phyloP scores from a whole-genome alignment of 1,284 basidiomycete genomes.

The Microbotryum violaceum region DNA sequence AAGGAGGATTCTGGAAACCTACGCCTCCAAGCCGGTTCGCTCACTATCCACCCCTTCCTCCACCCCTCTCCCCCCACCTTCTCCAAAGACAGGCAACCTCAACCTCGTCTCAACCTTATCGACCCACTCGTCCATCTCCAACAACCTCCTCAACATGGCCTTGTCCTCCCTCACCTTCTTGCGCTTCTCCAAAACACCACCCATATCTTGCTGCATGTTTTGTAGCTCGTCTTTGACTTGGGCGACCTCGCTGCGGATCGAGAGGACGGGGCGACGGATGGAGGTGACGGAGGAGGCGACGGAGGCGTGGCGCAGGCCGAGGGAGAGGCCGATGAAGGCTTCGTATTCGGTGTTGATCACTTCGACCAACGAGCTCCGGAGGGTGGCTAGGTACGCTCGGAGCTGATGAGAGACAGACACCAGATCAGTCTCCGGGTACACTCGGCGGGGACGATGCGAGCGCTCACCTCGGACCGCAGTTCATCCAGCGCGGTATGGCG shows the following conservation, averaged over 20 bases:
- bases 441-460: neutral
- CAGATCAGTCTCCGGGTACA: neutral
- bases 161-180: constrained; percentile 72
- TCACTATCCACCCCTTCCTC: neutral
- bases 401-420: constrained; percentile 48
- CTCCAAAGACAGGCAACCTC: constrained; percentile 3
- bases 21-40: constrained; percentile 10
- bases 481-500: constrained; percentile 28
- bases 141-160: constrained; percentile 44
- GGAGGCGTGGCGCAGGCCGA: constrained; percentile 28
- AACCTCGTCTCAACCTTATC: constrained; percentile 35
- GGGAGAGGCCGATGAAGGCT: constrained; percentile 77
- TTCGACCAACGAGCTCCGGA: constrained; percentile 86
- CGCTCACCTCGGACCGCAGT: constrained; percentile 23
- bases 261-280: constrained; percentile 28
- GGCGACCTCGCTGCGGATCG: constrained; percentile 56
- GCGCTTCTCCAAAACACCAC: constrained; percentile 65
- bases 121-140: constrained; percentile 34
- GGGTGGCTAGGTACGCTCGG: constrained; percentile 66
- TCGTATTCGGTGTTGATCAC: constrained; percentile 98
- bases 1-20: neutral
- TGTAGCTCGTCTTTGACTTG: constrained; percentile 49
- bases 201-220: constrained; percentile 59
- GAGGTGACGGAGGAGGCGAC: constrained; percentile 22
- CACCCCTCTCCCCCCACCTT: neutral